phyloP scores from a whole-genome alignment of 129 eudicot species.

The Saposhnikovia divaricata region DNA sequence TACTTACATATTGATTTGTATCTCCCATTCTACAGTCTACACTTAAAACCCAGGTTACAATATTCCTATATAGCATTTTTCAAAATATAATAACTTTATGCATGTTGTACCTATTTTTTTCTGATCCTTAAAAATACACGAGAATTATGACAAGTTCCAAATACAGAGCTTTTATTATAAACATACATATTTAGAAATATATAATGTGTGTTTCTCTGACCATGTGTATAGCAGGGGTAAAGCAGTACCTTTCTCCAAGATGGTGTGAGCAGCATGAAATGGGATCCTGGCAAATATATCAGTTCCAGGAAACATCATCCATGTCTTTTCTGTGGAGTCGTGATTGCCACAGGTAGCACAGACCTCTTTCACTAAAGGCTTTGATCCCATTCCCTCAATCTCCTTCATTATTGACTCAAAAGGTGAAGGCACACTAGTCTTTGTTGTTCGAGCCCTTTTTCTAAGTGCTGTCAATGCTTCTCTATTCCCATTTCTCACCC shows the following conservation, averaged over 20 bases:
- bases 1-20: not conserved
- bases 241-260: constrained; percentile 61
- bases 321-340: constrained; percentile 57
- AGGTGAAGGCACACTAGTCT: constrained; percentile 71
- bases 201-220: not conserved
- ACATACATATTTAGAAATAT: not conserved
- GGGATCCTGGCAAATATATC: constrained; percentile 66
- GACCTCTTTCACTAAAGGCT: constrained; percentile 65
- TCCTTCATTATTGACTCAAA: constrained; percentile 77
- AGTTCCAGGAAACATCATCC: constrained; percentile 74
- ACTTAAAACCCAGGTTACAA: not conserved
- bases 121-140: not conserved
- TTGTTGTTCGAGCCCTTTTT: constrained; percentile 70
- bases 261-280: constrained; percentile 84
- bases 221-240: constrained; percentile 1
- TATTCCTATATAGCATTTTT: not conserved
- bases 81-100: not conserved
- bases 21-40: not conserved
- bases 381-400: constrained; percentile 38
- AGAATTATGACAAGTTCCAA: not conserved
- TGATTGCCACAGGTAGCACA: constrained; percentile 85
- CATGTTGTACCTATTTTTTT: not conserved
- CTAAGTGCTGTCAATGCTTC: constrained; percentile 88
- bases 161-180: not conserved
- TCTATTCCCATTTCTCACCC: constrained; percentile 73